Evolutionary conservation across 768 basidiomycete genomes (phyloP).

Genomic region (Albatrellus ellisii): DNA sequence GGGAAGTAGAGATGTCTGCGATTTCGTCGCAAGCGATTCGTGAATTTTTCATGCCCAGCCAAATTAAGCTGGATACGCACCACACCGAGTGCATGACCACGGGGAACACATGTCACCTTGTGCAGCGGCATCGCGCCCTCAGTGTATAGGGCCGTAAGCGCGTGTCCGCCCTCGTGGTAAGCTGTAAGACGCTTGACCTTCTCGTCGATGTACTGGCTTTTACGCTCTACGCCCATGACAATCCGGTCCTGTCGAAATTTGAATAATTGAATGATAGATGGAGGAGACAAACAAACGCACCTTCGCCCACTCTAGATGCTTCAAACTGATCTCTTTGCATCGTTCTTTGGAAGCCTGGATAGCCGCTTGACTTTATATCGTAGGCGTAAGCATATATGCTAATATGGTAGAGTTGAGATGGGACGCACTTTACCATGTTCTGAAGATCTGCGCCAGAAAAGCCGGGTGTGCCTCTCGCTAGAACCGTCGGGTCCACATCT

Average conservation of each 20-base stretch:
- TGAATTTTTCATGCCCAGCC: background rate
- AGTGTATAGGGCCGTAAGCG: constrained; percentile 89
- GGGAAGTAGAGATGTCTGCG: constrained; percentile 61
- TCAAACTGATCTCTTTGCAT: constrained; percentile 52
- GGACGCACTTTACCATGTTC: constrained; percentile 85
- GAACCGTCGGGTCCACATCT: constrained; percentile 76
- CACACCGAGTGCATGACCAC: constrained; percentile 85
- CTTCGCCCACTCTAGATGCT: constrained; percentile 98
- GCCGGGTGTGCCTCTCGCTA: constrained; percentile 90
- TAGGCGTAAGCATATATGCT: background rate
- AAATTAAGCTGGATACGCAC: constrained; percentile 30
- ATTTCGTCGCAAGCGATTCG: background rate
- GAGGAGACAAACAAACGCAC: constrained; percentile 24
- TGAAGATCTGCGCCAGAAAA: constrained; percentile 97
- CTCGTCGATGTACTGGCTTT: constrained; percentile 78
- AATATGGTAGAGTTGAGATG: background rate
- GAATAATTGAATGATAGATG: background rate
- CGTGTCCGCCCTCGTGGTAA: constrained; percentile 97
- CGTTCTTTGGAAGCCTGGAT: constrained; percentile 88
- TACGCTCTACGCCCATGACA: constrained; percentile 92
- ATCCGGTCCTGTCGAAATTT: constrained; percentile 72
- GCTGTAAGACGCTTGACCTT: constrained; percentile 85
- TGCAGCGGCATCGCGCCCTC: constrained; percentile 94
- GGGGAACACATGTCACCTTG: constrained; percentile 95
- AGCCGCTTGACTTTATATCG: constrained; percentile 60